Conservation (phyloP, 768 basidiomycete genomes). For the Mycena rebaudengoi region DNA sequence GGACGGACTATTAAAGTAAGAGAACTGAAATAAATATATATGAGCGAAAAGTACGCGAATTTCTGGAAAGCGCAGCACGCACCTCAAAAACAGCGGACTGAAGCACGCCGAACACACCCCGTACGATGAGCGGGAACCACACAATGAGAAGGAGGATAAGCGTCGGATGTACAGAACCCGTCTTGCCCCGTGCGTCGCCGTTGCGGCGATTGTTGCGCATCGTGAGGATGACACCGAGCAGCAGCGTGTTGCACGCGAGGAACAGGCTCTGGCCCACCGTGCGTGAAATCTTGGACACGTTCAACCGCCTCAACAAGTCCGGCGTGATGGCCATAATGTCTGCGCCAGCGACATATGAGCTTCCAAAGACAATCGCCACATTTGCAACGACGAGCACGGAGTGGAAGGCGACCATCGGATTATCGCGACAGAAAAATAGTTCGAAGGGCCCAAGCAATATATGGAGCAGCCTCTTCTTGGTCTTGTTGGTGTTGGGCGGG, state of each 20-base stretch:
- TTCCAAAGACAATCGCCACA: constrained; percentile 41
- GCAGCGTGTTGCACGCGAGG: constrained; percentile 35
- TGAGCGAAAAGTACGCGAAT: constrained; percentile 23
- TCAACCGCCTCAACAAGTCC: constrained; percentile 16
- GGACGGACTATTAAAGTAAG: not conserved
- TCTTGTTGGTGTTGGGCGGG: not conserved
- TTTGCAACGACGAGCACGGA: constrained; percentile 41
- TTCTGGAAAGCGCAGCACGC: constrained; percentile 42
- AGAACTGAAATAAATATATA: too few relatives aligned
- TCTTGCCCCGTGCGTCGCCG: not conserved
- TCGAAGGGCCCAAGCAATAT: constrained; percentile 34
- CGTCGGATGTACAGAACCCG: constrained; percentile 33
- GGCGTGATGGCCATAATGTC: constrained; percentile 16
- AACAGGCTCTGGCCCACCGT: constrained; percentile 42
- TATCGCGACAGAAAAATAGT: constrained; percentile 29
- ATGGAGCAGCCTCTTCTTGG: constrained; percentile 24
- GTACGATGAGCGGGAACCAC: too few relatives aligned
- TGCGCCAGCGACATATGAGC: constrained; percentile 39
- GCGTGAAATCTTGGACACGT: constrained; percentile 38
- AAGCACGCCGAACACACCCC: too few relatives aligned
- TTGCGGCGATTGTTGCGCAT: constrained; percentile 32
- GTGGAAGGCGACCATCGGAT: constrained; percentile 42
- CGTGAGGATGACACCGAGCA: constrained; percentile 37
- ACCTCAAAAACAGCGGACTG: constrained; percentile 40
- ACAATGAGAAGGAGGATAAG: constrained; percentile 34